Base-by-base conservation (phyloP, 2,329 filamentous ascomycete species). In the Fusarium succisae region DNA sequence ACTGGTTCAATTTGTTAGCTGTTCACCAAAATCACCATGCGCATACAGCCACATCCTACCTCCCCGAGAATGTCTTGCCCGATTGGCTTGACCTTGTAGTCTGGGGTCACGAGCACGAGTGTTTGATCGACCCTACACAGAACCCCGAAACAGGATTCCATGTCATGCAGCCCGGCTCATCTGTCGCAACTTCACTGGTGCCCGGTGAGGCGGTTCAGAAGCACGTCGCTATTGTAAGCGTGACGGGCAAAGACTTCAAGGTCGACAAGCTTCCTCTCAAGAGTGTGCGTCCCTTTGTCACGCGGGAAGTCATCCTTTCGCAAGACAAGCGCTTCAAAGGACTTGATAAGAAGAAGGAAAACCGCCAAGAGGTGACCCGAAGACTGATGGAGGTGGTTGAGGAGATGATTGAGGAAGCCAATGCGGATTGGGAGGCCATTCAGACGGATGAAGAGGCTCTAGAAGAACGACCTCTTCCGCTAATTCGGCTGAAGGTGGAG, bases 91-190 rank as follows among this genome's bases (percentile, higher is more conserved):
- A 99, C 79, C 87, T 99, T 9, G 91, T 99, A 0, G 89, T 99
- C 57, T 99, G 96, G 96, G 96, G 96, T 7, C 96, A 99, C 79
- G 96, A 99, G 82, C 96, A 99, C 80, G 96, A 99, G 81, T 99
- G 96, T 79, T 82, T 96, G 13, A 97, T 99, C 73, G 91, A 98
- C 50, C 96, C 96, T 1, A 85, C 86, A 3, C 87, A 91, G 53
- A 99, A 98, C 77, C 90, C 93, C 0, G 94, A 98, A 79, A 98
- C 92, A 54, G 93, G 92, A 1, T 99, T 99, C 77, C 91, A 96
- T 76, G 96, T 99, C 72, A 98, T 99, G 90, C 96, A 99, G 79
- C 96, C 96, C 2, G 96, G 96, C 1, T 99, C 96, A 0, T 98
- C 96, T 0, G 93, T 99, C 1, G 96, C 96, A 2, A 99, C 96